phyloP scores from a whole-genome alignment of 345 rosid species.

The Leavenworthia alabamica region DNA sequence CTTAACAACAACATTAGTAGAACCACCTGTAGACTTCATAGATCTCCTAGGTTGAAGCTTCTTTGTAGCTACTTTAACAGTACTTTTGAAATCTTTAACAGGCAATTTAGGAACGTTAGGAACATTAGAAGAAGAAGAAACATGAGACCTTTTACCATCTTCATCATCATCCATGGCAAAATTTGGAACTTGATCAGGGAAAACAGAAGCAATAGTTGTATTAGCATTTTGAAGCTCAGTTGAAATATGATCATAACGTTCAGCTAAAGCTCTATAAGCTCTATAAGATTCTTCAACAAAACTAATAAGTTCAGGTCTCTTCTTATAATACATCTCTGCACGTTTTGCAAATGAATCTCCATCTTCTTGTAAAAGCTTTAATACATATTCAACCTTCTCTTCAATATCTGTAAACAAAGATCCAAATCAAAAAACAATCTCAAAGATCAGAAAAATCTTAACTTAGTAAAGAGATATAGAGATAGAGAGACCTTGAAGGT shows the following conservation, averaged over 20 bases:
- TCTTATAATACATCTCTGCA: constrained; percentile 98
- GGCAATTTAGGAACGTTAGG: constrained; percentile 73
- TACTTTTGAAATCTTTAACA: constrained; percentile 49
- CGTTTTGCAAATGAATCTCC: constrained; percentile 96
- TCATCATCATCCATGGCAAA: constrained; percentile 71
- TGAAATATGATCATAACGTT: constrained; percentile 81
- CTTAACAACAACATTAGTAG: constrained; percentile 24
- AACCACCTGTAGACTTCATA: constrained; percentile 27
- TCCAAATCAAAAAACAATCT: no score
- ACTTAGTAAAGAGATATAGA: background rate
- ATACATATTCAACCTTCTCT: constrained; percentile 62
- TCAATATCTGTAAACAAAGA: constrained; percentile 58
- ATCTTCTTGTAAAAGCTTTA: constrained; percentile 78
- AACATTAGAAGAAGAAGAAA: constrained; percentile 27
- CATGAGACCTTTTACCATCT: constrained; percentile 27
- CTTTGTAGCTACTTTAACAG: constrained; percentile 41
- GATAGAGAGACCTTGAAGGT: constrained; percentile 81
- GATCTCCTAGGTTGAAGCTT: constrained; percentile 49
- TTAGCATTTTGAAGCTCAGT: constrained; percentile 97
- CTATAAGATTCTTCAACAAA: constrained; percentile 83
- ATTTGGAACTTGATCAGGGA: constrained; percentile 78
- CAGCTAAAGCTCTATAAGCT: constrained; percentile 88
- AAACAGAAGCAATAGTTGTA: constrained; percentile 76
- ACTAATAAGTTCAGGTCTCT: constrained; percentile 80
- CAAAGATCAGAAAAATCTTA: no score